A percentile compares a stretch with the other conserved stretches of the same genome.
These are phyloP conservation scores for Claviceps maximensis DNA, from an alignment of 2,329 filamentous ascomycete species.

Conservation along the genomic window DNA sequence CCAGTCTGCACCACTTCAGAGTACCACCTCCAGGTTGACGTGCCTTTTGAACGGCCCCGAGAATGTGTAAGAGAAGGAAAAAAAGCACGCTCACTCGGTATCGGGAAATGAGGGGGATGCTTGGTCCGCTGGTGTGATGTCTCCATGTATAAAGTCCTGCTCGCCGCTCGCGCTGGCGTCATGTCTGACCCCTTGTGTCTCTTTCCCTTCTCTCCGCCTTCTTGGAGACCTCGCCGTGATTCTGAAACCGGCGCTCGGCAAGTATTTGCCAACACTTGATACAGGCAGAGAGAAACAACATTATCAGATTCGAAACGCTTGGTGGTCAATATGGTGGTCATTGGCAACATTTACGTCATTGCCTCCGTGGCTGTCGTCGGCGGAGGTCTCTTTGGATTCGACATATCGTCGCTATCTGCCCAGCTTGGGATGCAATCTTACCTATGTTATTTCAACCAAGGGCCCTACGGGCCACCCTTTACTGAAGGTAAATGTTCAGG, in stretches of 20 bases:
- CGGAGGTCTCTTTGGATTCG: slow-evolving; percentile 49
- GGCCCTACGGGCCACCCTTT: slow-evolving; percentile 19
- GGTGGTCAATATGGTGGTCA: slow-evolving; percentile 12
- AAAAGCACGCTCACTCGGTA: too few species aligned
- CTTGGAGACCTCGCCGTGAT: not conserved
- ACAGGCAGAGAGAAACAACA: not conserved
- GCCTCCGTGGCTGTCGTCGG: slow-evolving; percentile 24
- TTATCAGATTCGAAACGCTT: not conserved
- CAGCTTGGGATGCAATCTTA: slow-evolving; percentile 23
- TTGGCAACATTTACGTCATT: slow-evolving; percentile 24
- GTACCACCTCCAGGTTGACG: not conserved
- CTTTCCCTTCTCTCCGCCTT: not conserved
- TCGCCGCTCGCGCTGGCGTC: not conserved
- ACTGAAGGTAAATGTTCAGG: slow-evolving; percentile 19
- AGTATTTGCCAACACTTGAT: not conserved
- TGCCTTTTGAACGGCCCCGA: not conserved
- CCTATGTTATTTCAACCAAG: slow-evolving; percentile 26
- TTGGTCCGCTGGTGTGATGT: not conserved
- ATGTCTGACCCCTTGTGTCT: not conserved
- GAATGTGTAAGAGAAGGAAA: not conserved
- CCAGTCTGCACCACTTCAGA: not conserved
- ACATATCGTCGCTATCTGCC: slow-evolving; percentile 47
- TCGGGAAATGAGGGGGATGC: too few species aligned
- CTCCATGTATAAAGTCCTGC: not conserved
- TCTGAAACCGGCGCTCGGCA: not conserved